Base-by-base conservation (phyloP, 176 grass and related monocot genomes). In the Avena atlantica region DNA sequence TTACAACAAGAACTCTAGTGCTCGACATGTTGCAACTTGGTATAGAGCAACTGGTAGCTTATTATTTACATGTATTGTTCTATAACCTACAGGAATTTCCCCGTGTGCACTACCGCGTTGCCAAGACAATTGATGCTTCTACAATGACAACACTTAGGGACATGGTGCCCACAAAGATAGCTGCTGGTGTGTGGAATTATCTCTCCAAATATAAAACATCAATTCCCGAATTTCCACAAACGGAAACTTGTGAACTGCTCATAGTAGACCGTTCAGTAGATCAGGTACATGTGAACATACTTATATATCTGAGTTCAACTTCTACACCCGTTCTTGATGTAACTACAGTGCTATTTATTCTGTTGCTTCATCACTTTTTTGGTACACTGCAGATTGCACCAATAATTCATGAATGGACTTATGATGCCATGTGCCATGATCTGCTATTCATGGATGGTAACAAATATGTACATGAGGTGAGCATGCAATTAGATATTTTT, bases 401-500 rank as follows among this genome's bases (percentile, higher is more conserved):
- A 64, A 87, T 98, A 69, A 98, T 98, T 84, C 96, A 98, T 91
- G 96, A 98, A 88, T 98, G 96, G 96, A 98, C 96, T 21, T 98
- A 98, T 74, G 96, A 95, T 67, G 96, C 96, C 67, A 98, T 98
- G 96, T 98, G 96, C 70, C 96, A 94, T 88, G 96, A 98, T 88
- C 88, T 98, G 59, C 79, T 98, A 50, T 89, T 72, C 61, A 94
- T 98, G 96, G 96, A 98, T 79, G 96, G 96, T 66, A 98, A 91
- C 74, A 98, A 98, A 74, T 98, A 96, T 85, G 89, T 95, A 53
- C 90, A 98, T 49, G 93, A 95, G 96, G 96, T 95, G 83, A 84
- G 81, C 27, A 67, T 83, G 50, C 74, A 8, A 65, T 73, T 15
- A 79, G 69, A 59, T 82, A 59, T 82, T 76, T 20, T 57, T 62